Conservation (phyloP, 441 rosid genomes). For the Adansonia grandidieri region DNA sequence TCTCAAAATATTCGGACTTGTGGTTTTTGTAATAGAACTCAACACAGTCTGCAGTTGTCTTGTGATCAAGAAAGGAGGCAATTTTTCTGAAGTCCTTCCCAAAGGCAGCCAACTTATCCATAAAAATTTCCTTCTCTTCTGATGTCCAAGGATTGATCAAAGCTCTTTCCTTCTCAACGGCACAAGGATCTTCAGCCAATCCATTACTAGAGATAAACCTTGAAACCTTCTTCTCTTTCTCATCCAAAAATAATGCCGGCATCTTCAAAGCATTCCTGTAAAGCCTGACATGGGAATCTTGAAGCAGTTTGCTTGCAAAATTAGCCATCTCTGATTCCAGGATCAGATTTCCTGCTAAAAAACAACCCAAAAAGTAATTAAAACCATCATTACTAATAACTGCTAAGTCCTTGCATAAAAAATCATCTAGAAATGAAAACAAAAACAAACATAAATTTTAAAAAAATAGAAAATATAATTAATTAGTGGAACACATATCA, state of each 20-base stretch:
- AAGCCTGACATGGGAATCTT: conserved; percentile 50
- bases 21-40: conserved; percentile 98
- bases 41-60: conserved; percentile 97
- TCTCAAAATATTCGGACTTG: conserved; percentile 89
- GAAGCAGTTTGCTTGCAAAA: conserved; percentile 80
- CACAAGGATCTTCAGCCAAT: conserved; percentile 88
- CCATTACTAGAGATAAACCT: conserved; percentile 83
- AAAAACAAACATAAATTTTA: not conserved
- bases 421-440: conserved; percentile 44
- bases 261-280: conserved; percentile 73
- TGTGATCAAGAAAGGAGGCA: conserved; percentile 84
- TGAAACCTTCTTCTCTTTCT: conserved; percentile 67
- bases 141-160: conserved; percentile 92
- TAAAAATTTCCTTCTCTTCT: conserved; percentile 80
- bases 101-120: conserved; percentile 68
- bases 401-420: not conserved
- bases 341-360: conserved; percentile 67
- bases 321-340: conserved; percentile 53
- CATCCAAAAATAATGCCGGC: conserved; percentile 89
- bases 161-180: conserved; percentile 84
- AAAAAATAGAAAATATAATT: not conserved
- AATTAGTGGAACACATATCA: not conserved
- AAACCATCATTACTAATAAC: not conserved
- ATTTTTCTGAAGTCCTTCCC: conserved; percentile 93
- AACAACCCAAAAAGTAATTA: conserved; percentile 6